A percentile compares a stretch with the other conserved stretches of the same genome.
Conservation (phyloP, 495 filamentous ascomycete genomes). For the Tirmania nivea region DNA sequence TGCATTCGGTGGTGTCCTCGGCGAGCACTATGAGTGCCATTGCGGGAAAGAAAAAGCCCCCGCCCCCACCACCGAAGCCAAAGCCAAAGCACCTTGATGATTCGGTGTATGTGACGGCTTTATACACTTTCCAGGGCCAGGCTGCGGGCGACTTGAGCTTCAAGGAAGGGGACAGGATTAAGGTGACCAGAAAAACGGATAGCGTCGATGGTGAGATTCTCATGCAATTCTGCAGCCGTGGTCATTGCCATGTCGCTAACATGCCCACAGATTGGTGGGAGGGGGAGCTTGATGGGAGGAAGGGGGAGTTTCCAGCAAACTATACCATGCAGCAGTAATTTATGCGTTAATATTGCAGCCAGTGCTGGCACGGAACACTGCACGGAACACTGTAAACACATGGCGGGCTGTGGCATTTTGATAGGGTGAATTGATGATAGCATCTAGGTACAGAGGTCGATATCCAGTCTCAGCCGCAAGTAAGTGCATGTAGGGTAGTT, state of each 20-base stretch:
- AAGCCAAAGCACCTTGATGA: conserved; percentile 22
- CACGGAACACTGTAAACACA: too few species aligned
- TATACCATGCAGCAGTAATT: conserved; percentile 33
- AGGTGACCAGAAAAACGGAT: conserved; percentile 59
- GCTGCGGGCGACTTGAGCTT: conserved; percentile 57
- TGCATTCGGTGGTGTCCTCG: conserved; percentile 4
- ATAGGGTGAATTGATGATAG: too few species aligned
- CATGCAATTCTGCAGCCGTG: neutral
- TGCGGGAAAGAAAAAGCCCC: conserved; percentile 41
- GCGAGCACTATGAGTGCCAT: conserved; percentile 19
- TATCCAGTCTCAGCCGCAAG: too few species aligned
- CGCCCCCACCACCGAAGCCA: conserved; percentile 49
- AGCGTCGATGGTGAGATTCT: conserved; percentile 38
- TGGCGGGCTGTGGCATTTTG: too few species aligned
- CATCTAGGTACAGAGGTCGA: too few species aligned
- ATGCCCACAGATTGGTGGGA: conserved; percentile 62
- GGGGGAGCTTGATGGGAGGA: conserved; percentile 52
- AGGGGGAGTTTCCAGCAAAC: conserved; percentile 78
- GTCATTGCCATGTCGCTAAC: neutral
- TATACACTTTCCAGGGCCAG: conserved; percentile 61
- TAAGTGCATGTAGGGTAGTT: too few species aligned
- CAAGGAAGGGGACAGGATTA: conserved; percentile 64
- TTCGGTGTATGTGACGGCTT: conserved; percentile 49
- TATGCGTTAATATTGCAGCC: too few species aligned
- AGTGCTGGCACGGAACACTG: too few species aligned